Conservation (phyloP, 1,139 yeast species). For the Suhomyces taliae region DNA sequence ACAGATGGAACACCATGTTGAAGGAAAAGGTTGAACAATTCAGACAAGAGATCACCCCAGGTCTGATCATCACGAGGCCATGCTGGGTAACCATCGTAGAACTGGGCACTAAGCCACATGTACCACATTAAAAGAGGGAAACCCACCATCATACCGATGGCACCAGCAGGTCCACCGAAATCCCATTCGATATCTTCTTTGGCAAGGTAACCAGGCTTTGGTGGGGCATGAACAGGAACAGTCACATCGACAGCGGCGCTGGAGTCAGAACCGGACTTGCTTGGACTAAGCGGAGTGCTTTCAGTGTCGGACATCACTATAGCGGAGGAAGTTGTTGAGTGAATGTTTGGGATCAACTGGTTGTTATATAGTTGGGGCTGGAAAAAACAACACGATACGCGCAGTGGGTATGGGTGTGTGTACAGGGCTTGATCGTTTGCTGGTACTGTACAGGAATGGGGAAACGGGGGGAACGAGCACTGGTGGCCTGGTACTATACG, state of each 20-base stretch:
- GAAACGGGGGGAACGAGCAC: neutral
- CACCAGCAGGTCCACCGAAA: constrained; percentile 95
- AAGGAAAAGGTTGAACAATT: constrained; percentile 45
- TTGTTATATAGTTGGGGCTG: neutral
- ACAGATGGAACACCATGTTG: constrained; percentile 69
- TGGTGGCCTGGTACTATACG: neutral
- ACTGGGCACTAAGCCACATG: constrained; percentile 90
- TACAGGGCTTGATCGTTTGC: neutral
- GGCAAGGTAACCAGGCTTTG: constrained; percentile 30
- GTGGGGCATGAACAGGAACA: neutral
- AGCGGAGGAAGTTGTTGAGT: neutral
- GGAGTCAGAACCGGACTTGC: neutral
- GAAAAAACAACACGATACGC: neutral
- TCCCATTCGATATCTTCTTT: constrained; percentile 64
- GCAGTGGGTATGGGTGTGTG: neutral
- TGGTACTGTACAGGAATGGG: neutral
- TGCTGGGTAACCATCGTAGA: constrained; percentile 73
- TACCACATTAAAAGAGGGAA: constrained; percentile 95
- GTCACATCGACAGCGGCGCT: constrained; percentile 1
- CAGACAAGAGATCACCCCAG: constrained; percentile 52
- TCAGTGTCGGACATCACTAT: neutral
- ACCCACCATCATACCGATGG: constrained; percentile 86
- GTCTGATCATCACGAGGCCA: constrained; percentile 63
- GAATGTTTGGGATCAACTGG: neutral
- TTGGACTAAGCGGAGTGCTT: constrained; percentile 1